Base-by-base conservation (phyloP, 2,329 filamentous ascomycete genomes). In the Colletotrichum theobromicola region DNA sequence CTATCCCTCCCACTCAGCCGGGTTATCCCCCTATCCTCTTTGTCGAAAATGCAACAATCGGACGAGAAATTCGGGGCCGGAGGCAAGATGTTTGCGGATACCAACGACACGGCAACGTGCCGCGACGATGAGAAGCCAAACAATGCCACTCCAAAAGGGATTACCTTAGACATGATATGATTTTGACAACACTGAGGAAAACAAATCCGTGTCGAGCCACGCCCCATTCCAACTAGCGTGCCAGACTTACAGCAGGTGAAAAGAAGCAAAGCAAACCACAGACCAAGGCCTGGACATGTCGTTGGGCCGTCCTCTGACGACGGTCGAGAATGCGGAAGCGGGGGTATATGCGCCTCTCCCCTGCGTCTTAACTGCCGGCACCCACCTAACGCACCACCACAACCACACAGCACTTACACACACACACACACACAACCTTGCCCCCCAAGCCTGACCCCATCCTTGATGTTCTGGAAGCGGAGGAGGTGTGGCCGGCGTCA, bases 281-380 rank as follows among this genome's bases (percentile, higher is more conserved):
- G 16, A 72, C 7, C 24, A 15, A 55, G 26, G 68, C 9, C 28
- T 32, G 7, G 63, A 67, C 9, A 24, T 42, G 55, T 67, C 68
- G 72, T 74, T 74, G 72, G 63, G 0, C 42, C 42, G 2, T 50
- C 62, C 62, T 58, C 34, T 58, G 58, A 24, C 32, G 53, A 53
- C 26, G 42, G 34, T 61, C 26, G 57, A 65, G 46, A 53, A 37
- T 21, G 37, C 24, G 55, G 42, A 37, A 55, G 53, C 24, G 42
- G 42, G 63, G 55, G 32, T 67, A 75, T 75, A 75, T 72, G 57
- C 16, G 63, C 68, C 68, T 50, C 28, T 57, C 74, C 75, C 75
- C 68, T 76, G 75, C 72, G 21, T 72, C 42, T 75, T 75, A 76
- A 75, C n/a, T 75, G 53, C 75, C 72, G 75, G 62, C 61, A 71